Evolutionary conservation across 352 stramenopile species (phyloP).

Genomic region (Phytophthora nicotianae): DNA sequence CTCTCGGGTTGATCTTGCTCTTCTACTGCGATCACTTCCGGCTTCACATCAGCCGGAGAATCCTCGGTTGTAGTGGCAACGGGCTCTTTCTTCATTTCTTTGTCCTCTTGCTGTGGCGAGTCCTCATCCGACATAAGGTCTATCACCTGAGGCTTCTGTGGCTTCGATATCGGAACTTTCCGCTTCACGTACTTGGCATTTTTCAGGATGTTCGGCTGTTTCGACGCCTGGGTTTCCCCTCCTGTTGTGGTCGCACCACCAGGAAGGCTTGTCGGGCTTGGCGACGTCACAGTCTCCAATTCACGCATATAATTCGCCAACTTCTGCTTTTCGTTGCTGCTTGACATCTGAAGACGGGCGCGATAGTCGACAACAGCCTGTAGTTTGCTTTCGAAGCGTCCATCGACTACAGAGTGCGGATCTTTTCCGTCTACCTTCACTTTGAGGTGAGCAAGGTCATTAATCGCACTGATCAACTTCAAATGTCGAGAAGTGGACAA

Average conservation of each 20-base stretch:
- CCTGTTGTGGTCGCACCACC: constrained; percentile 6
- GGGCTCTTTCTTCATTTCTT: constrained; percentile 31
- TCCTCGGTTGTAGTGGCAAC: not conserved
- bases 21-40: constrained; percentile 20
- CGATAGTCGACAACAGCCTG: constrained; percentile 78
- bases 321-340: constrained; percentile 73
- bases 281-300: constrained; percentile 25
- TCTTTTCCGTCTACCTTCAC: constrained; percentile 39
- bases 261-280: constrained; percentile 1
- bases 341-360: constrained; percentile 74
- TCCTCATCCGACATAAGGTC: constrained; percentile 7
- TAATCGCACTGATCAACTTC: constrained; percentile 75
- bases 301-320: constrained; percentile 48
- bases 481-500: constrained; percentile 75
- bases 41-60: constrained; percentile 17
- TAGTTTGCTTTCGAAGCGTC: constrained; percentile 60
- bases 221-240: not conserved
- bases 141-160: not conserved
- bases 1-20: constrained; percentile 6
- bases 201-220: constrained; percentile 18
- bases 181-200: constrained; percentile 60
- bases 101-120: constrained; percentile 9
- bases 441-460: constrained; percentile 70
- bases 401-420: constrained; percentile 24
- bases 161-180: constrained; percentile 42